Evolutionary conservation across 768 basidiomycete genomes (phyloP).

Genomic region (Boletus pseudopeckii): DNA sequence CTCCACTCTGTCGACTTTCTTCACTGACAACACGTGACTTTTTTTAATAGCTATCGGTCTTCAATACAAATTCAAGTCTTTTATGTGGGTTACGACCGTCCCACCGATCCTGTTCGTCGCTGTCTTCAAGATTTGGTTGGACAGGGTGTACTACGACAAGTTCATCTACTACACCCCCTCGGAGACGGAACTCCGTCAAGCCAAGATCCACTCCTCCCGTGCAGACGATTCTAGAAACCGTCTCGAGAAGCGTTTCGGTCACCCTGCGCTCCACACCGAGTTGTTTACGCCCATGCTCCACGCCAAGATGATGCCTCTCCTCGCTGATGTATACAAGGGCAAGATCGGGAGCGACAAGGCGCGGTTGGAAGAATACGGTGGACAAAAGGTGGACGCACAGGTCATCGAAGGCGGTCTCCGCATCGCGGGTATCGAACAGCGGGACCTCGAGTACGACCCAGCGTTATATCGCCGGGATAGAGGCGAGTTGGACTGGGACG

Average conservation of each 20-base stretch:
- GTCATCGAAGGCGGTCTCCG: slow-evolving; percentile 75
- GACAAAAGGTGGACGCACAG: slow-evolving; percentile 70
- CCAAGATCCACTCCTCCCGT: slow-evolving; percentile 75
- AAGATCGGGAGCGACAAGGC: slow-evolving; percentile 61
- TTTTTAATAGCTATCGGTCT: slow-evolving; percentile 73
- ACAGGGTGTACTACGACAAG: slow-evolving; percentile 56
- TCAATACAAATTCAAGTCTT: slow-evolving; percentile 68
- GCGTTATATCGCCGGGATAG: slow-evolving; percentile 72
- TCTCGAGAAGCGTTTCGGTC: slow-evolving; percentile 90
- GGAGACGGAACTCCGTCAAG: slow-evolving; percentile 67
- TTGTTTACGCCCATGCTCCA: slow-evolving; percentile 89
- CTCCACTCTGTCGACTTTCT: not conserved
- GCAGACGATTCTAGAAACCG: slow-evolving; percentile 69
- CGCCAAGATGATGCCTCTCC: slow-evolving; percentile 77
- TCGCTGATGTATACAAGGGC: slow-evolving; percentile 73
- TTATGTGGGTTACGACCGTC: slow-evolving; percentile 77
- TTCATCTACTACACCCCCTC: slow-evolving; percentile 88
- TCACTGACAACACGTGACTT: not conserved
- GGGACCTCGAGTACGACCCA: slow-evolving; percentile 82
- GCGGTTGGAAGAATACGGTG: slow-evolving; percentile 75
- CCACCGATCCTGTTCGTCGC: slow-evolving; percentile 80
- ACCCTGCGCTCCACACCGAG: slow-evolving; percentile 85
- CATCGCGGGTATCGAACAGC: slow-evolving; percentile 79
- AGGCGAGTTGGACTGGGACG: slow-evolving; percentile 88
- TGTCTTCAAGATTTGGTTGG: slow-evolving; percentile 82